phyloP scores from a whole-genome alignment of 805 yeast species.

The Candida sithepensis region DNA sequence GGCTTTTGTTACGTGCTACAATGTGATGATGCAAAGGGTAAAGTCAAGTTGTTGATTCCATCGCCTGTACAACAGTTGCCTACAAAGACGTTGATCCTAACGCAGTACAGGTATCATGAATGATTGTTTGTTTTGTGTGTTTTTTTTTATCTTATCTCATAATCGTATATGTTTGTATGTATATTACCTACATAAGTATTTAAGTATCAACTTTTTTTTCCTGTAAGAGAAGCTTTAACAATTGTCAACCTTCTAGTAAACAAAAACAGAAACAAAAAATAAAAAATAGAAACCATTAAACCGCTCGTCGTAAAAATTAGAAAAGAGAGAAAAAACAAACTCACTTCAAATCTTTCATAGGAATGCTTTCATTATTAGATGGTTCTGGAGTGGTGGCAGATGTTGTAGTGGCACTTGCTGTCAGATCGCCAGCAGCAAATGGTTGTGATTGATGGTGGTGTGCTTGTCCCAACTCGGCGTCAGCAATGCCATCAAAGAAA shows the following conservation, averaged over 20 bases:
- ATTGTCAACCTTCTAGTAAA: too few species aligned
- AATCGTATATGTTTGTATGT: too few species aligned
- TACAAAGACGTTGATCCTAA: constrained; percentile 64
- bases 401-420: constrained; percentile 6
- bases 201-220: too few species aligned
- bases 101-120: constrained; percentile 80
- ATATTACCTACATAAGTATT: too few species aligned
- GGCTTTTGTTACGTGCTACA: constrained; percentile 71
- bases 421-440: neutral
- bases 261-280: too few species aligned
- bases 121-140: constrained; percentile 35
- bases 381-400: constrained; percentile 12
- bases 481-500: constrained; percentile 80
- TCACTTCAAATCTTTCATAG: constrained; percentile 10
- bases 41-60: constrained; percentile 72
- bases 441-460: neutral
- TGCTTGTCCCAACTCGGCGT: constrained; percentile 45
- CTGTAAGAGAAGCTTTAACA: too few species aligned
- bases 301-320: neutral
- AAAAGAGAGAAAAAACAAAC: neutral
- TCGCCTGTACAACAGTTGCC: constrained; percentile 82
- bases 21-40: constrained; percentile 66
- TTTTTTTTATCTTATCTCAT: too few species aligned
- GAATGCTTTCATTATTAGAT: constrained; percentile 7
- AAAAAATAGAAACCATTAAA: too few species aligned